Evolutionary conservation across 306 rosid species (phyloP).

Genomic region (Gynostemma pentaphyllum): DNA sequence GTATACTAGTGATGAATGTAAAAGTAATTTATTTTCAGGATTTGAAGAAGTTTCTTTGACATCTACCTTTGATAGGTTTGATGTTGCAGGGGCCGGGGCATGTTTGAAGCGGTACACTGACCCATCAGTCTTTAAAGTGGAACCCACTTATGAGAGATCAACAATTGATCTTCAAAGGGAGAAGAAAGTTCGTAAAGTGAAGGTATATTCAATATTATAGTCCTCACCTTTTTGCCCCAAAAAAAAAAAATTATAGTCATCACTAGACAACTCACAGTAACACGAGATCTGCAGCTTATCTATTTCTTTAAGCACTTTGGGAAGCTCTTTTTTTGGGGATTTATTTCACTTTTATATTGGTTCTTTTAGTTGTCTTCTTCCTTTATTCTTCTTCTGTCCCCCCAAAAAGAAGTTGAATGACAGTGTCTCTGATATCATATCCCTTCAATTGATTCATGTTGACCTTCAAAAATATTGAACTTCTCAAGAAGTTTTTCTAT

Average conservation of each 20-base stretch:
- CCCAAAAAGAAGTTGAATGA: not conserved
- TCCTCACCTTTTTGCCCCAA: too few species aligned
- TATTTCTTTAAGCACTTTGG: not conserved
- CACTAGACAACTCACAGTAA: not conserved
- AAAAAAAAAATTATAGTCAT: too few species aligned
- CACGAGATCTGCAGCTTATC: not conserved
- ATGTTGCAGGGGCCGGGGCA: constrained; percentile 95
- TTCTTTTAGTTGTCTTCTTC: not conserved
- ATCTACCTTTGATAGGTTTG: constrained; percentile 60
- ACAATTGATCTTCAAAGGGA: constrained; percentile 42
- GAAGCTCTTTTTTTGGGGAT: not conserved
- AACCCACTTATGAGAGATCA: constrained; percentile 27
- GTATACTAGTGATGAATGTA: constrained; percentile 1
- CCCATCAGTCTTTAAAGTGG: constrained; percentile 79
- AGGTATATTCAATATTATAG: constrained; percentile 36
- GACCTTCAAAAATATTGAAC: not conserved
- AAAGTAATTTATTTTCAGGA: constrained; percentile 7
- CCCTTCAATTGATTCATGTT: not conserved
- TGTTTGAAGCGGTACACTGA: constrained; percentile 94
- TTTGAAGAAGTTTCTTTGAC: constrained; percentile 14
- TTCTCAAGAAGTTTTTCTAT: not conserved
- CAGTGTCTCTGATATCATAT: not conserved
- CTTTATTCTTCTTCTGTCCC: not conserved
- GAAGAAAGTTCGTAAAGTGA: constrained; percentile 46
- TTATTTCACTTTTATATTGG: not conserved